Base-by-base conservation (phyloP, 225 moss, liverwort and hornwort species). In the Polytrichum formosum region DNA sequence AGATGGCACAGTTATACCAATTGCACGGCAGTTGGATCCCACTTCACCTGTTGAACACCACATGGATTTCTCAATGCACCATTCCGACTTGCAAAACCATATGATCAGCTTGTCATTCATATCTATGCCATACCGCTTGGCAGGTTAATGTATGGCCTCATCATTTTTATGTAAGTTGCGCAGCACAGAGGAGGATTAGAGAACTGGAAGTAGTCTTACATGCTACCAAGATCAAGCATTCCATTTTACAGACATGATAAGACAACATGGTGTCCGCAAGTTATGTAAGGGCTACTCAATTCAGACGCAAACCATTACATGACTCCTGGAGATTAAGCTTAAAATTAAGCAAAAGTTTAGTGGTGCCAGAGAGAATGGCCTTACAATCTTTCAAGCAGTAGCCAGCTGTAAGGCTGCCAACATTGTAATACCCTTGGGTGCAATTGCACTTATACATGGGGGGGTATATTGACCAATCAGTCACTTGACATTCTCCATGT, bases 311-410 rank as follows among this genome's bases (percentile, higher is more conserved):
- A n/a, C 22, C 56, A 58, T 19, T 0, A 58, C 56, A 22, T 21
- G 26, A 25, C 20, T 53, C 16, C 7, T 46, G 26, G 27, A 25
- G 28, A 55, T 37, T 10, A 37, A 37, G 37, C 13, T 13, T 4
- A 4, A 9, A 46, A 10, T 4, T 37, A 37, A 16, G 46, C 13
- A 26, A 7, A 46, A 46, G 4, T 46, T 53, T 10, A 19, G 21
- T n/a, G 5, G 26, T 25, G n/a, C 26, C 20, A 63, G 6, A 28
- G 5, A 26, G 20, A 19, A 59, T 9, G 8, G 18, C 6, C 87
- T 82, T 84, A 88, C 88, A 88, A 69, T 79, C 70, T 59, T 78
- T 88, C 18, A 88, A 63, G 58, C 88, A 88, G 73, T 75, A 88
- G 70, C 88, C 88, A 70, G 82, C 88, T 60, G 82, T 28, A 27